Evolutionary conservation across 1,284 basidiomycete species (phyloP).

Genomic region (Malassezia caprae): DNA sequence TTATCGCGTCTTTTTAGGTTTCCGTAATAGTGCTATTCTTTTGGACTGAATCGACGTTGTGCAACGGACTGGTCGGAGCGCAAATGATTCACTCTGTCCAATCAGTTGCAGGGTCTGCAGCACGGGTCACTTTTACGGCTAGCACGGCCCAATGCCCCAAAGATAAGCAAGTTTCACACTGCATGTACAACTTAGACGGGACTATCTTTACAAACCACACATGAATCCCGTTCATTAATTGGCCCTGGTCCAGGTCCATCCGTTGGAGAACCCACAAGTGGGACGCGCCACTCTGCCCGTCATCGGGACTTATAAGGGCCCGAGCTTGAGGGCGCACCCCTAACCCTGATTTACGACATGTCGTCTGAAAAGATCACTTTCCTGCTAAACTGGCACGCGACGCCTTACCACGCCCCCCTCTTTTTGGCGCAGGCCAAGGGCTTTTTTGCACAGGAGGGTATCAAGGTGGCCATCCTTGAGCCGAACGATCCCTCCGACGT

Average conservation of each 20-base stretch:
- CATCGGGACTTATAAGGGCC: not conserved
- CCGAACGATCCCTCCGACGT: constrained; percentile 46
- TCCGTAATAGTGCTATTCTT: no score
- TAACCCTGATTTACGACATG: constrained; percentile 9
- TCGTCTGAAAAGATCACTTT: constrained; percentile 33
- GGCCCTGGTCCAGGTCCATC: not conserved
- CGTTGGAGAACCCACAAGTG: no score
- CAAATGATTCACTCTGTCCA: not conserved
- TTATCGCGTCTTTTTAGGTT: not conserved
- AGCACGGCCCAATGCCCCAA: not conserved
- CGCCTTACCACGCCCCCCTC: constrained; percentile 49
- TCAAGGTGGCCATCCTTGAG: constrained; percentile 49
- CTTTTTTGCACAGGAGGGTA: constrained; percentile 44
- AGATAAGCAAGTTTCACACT: not conserved
- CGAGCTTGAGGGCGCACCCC: not conserved
- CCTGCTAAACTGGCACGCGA: constrained; percentile 41
- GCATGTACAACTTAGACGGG: not conserved
- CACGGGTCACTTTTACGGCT: not conserved
- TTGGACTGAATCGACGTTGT: not conserved
- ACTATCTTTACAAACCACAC: not conserved
- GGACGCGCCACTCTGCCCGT: not conserved
- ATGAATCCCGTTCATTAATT: not conserved
- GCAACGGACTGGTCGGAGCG: not conserved
- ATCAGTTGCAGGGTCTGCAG: not conserved
- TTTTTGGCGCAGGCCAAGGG: constrained; percentile 48